Evolutionary conservation across 257 asterid genomes (phyloP).

Genomic region (Petunia secreta): DNA sequence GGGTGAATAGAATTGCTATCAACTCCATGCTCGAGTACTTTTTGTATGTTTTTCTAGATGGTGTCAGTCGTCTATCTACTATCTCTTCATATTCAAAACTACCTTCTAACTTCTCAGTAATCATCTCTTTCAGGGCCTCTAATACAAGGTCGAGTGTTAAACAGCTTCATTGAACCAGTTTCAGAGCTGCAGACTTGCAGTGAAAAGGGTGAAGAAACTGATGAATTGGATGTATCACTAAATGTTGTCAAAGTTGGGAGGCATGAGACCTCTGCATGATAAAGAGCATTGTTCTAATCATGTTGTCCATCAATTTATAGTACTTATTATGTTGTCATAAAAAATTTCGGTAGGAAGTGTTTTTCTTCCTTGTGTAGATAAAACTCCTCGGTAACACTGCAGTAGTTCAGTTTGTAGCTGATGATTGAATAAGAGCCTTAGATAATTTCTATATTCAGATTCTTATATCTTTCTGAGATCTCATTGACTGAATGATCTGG

Average conservation of each 20-base stretch:
- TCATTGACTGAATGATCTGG: neutral
- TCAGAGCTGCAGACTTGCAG: slow-evolving; percentile 9
- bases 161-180: slow-evolving; percentile 1
- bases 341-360: neutral
- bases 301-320: neutral
- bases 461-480: neutral
- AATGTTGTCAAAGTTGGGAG: neutral
- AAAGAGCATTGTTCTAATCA: slow-evolving; percentile 23
- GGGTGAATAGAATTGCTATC: neutral
- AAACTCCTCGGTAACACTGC: neutral
- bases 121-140: slow-evolving; percentile 20
- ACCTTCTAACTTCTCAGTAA: slow-evolving; percentile 9
- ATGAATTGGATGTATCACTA: neutral
- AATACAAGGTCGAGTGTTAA: slow-evolving; percentile 15
- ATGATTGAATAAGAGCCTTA: neutral
- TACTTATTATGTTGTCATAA: neutral
- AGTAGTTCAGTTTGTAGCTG: slow-evolving; percentile 11
- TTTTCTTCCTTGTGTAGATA: slow-evolving; percentile 11
- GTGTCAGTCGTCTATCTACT: neutral
- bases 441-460: slow-evolving; percentile 1
- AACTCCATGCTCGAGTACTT: neutral
- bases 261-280: neutral
- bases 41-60: neutral
- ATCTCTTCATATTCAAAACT: neutral
- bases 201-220: neutral